These are phyloP conservation scores for Ophiostoma populinum DNA, from an alignment of 2,329 filamentous ascomycete genomes.

Conservation along the genomic window DNA sequence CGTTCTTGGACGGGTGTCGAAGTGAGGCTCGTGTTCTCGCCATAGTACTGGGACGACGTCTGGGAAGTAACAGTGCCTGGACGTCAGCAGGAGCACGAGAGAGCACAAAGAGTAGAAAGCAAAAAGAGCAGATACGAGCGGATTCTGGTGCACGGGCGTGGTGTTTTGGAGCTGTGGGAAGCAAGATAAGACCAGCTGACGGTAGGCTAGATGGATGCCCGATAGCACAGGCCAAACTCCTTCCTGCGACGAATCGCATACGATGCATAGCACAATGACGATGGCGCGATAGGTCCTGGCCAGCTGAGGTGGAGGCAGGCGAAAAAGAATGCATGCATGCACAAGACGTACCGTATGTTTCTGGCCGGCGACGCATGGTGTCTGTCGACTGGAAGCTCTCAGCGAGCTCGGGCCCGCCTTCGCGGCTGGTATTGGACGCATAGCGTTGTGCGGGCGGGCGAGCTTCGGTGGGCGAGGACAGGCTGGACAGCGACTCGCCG, in stretches of 20 bases:
- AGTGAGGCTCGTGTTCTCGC: constrained; percentile 6
- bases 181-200: no score
- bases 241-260: no score
- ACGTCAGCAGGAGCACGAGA: not conserved
- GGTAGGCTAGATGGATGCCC: no score
- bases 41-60: constrained; percentile 4
- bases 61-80: constrained; percentile 7
- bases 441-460: constrained; percentile 4
- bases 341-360: constrained; percentile 35
- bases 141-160: no score
- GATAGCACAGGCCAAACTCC: no score
- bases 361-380: constrained; percentile 39
- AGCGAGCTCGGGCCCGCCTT: constrained; percentile 22
- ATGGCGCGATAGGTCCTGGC: no score
- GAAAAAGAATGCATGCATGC: not conserved
- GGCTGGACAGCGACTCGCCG: constrained; percentile 4
- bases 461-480: constrained; percentile 5
- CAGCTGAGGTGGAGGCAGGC: no score
- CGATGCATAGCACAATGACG: no score
- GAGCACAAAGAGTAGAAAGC: not conserved
- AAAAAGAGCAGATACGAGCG: no score
- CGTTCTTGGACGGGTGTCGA: constrained; percentile 19
- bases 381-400: constrained; percentile 43
- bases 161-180: no score
- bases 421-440: not conserved